A percentile compares a stretch with the other conserved stretches of the same genome.
Conservation (phyloP, 2,329 filamentous ascomycete genomes). For the Colletotrichum incanum region DNA sequence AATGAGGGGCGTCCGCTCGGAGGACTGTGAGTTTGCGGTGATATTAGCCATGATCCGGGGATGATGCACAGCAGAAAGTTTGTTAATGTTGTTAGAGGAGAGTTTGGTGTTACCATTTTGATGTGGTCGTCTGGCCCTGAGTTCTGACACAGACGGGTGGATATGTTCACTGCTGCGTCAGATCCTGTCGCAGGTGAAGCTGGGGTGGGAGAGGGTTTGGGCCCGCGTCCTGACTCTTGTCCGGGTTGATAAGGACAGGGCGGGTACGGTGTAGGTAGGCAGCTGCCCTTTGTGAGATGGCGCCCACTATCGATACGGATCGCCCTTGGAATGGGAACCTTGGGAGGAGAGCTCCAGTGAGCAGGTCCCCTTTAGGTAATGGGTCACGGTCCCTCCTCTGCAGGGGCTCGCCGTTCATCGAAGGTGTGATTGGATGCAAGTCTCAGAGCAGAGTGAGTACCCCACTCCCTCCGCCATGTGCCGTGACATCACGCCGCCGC, state of each 20-base stretch:
- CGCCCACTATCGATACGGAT: slow-evolving; percentile 6
- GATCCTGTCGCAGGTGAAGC: slow-evolving; percentile 24
- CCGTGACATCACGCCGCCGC: slow-evolving; percentile 12
- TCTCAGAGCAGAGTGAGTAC: too few relatives aligned
- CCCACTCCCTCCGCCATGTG: slow-evolving; percentile 1
- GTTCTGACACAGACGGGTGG: slow-evolving; percentile 8
- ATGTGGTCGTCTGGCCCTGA: neutral
- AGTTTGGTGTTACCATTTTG: slow-evolving; percentile 24
- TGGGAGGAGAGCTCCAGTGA: slow-evolving; percentile 2
- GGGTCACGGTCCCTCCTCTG: slow-evolving; percentile 31
- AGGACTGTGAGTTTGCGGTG: slow-evolving; percentile 57
- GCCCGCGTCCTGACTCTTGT: slow-evolving; percentile 8
- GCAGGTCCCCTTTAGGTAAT: slow-evolving; percentile 17
- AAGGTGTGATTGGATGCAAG: neutral
- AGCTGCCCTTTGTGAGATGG: neutral
- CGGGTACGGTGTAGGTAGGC: slow-evolving; percentile 3
- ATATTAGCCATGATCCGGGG: slow-evolving; percentile 29
- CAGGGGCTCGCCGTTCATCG: neutral
- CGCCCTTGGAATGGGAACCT: neutral
- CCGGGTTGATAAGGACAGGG: slow-evolving; percentile 25
- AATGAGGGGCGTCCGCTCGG: slow-evolving; percentile 63
- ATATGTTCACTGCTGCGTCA: slow-evolving; percentile 17
- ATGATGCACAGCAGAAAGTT: neutral
- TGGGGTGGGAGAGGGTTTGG: slow-evolving; percentile 13
- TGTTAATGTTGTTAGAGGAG: neutral